A percentile compares a stretch with the other conserved stretches of the same genome.
phyloP scores from a whole-genome alignment of 2,329 filamentous ascomycete species.

The Graphilbum sp. region DNA sequence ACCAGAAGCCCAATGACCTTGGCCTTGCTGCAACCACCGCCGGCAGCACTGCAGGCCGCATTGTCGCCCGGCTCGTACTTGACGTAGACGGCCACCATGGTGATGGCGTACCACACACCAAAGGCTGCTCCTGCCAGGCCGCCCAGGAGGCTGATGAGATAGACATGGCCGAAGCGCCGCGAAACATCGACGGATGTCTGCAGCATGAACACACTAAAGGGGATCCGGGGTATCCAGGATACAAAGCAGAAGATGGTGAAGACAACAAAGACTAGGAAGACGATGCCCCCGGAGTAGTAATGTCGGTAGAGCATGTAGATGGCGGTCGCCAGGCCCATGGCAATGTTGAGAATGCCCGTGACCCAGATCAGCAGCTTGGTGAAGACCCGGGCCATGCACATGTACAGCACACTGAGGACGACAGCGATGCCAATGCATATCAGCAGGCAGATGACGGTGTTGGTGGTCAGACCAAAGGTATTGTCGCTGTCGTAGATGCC shows the following conservation, averaged over 20 bases:
- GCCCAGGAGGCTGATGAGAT: slow-evolving; percentile 69
- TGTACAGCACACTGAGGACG: slow-evolving; percentile 60
- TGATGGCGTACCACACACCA: slow-evolving; percentile 73
- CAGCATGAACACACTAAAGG: slow-evolving; percentile 81
- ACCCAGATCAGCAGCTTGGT: slow-evolving; percentile 89
- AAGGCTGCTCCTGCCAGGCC: slow-evolving; percentile 62
- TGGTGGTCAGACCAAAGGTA: slow-evolving; percentile 55
- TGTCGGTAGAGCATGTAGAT: slow-evolving; percentile 66
- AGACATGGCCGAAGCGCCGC: slow-evolving; percentile 71
- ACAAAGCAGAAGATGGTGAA: slow-evolving; percentile 74
- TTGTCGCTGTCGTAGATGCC: slow-evolving; percentile 59
- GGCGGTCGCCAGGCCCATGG: slow-evolving; percentile 69
- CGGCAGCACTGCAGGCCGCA: slow-evolving; percentile 32
- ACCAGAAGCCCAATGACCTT: slow-evolving; percentile 74
- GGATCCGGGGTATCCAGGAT: slow-evolving; percentile 79
- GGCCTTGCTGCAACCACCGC: slow-evolving; percentile 50
- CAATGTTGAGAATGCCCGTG: slow-evolving; percentile 75
- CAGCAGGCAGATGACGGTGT: slow-evolving; percentile 72
- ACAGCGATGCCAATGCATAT: slow-evolving; percentile 62
- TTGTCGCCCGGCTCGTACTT: slow-evolving; percentile 56
- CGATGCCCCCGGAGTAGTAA: slow-evolving; percentile 73
- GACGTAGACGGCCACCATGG: slow-evolving; percentile 71
- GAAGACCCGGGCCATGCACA: slow-evolving; percentile 58
- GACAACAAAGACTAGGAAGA: slow-evolving; percentile 68
- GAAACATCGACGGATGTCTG: slow-evolving; percentile 74